Conservation (phyloP, 768 basidiomycete species). For the Termitomyces sp. region DNA sequence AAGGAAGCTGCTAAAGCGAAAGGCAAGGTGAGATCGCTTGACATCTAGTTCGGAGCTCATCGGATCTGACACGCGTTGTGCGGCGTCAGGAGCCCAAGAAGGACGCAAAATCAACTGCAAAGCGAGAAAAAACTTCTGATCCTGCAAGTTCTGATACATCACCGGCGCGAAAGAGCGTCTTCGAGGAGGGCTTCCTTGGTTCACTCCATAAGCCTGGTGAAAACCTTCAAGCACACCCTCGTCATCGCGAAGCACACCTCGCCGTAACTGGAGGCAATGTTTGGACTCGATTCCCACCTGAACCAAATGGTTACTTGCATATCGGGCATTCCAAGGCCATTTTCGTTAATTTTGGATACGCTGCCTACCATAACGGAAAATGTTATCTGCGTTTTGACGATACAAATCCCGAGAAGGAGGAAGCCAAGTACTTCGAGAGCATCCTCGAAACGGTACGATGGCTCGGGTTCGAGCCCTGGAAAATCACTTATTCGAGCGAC, state of each 20-base stretch:
- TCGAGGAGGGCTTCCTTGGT: conserved; percentile 93
- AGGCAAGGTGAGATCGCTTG: conserved; percentile 41
- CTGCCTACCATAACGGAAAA: conserved; percentile 86
- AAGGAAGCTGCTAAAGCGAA: conserved; percentile 66
- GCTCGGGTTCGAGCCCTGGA: conserved; percentile 98
- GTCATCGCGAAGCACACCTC: conserved; percentile 78
- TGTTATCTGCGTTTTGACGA: conserved; percentile 96
- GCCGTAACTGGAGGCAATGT: conserved; percentile 76
- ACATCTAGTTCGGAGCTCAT: background rate
- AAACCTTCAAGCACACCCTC: conserved; percentile 80
- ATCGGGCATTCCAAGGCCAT: conserved; percentile 98
- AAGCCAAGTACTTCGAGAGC: conserved; percentile 92
- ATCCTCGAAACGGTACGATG: conserved; percentile 94
- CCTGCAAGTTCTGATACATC: conserved; percentile 28
- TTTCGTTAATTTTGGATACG: conserved; percentile 98
- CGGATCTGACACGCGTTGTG: background rate
- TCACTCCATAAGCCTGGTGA: conserved; percentile 89
- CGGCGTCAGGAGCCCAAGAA: conserved; percentile 46
- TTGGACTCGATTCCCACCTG: conserved; percentile 96
- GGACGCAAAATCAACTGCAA: conserved; percentile 23
- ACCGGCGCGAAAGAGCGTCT: conserved; percentile 57
- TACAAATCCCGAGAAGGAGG: conserved; percentile 98
- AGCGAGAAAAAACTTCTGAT: conserved; percentile 25
- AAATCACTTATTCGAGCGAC: conserved; percentile 98
- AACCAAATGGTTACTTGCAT: conserved; percentile 95